Conservation (phyloP, 2,329 filamentous ascomycete species). For the Aspergillus flavus region DNA sequence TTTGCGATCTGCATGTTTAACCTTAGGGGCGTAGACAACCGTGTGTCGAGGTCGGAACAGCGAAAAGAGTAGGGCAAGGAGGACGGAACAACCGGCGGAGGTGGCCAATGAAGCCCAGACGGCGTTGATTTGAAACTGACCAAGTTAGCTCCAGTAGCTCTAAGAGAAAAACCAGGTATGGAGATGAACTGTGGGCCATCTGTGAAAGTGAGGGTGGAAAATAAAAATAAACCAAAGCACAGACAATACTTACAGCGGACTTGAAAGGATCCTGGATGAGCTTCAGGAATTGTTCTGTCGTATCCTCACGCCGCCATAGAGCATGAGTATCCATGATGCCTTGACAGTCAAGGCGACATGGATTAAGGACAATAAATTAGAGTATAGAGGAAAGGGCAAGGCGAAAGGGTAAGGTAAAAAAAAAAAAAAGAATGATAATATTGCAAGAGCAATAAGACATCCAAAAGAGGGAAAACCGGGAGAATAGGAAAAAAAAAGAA, state of each 20-base stretch:
- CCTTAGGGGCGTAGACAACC: constrained; percentile 89
- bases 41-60: constrained; percentile 88
- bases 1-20: constrained; percentile 88
- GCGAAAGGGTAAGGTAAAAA: background rate
- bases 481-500: constrained; percentile 4
- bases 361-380: constrained; percentile 5
- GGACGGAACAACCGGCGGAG: constrained; percentile 72
- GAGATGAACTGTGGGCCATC: background rate
- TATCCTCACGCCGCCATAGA: constrained; percentile 28
- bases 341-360: constrained; percentile 20
- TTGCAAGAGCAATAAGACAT: background rate
- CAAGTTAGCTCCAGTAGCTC: constrained; percentile 9
- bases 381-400: constrained; percentile 12
- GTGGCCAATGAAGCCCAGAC: constrained; percentile 79
- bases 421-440: background rate
- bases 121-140: constrained; percentile 61
- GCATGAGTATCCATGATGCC: constrained; percentile 30
- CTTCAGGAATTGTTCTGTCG: constrained; percentile 43
- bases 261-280: constrained; percentile 51
- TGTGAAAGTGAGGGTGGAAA: background rate
- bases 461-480: background rate
- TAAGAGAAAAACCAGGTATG: background rate
- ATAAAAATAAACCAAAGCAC: background rate
- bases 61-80: constrained; percentile 81
- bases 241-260: constrained; percentile 39